Base-by-base conservation (phyloP, 2,329 filamentous ascomycete genomes). In the Cadophora sp. region DNA sequence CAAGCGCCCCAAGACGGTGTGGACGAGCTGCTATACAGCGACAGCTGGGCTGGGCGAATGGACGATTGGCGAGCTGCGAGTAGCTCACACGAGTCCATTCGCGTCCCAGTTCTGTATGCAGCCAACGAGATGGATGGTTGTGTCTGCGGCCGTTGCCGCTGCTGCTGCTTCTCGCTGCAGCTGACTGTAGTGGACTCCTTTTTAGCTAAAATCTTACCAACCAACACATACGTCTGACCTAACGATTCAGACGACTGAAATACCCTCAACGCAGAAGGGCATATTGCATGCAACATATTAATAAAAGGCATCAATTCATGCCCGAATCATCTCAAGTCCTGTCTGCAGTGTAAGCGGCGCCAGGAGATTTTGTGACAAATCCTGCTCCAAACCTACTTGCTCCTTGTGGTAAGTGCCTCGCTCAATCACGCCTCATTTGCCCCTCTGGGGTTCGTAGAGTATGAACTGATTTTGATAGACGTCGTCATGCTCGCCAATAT, bases 391-490 rank as follows among this genome's bases (percentile, higher is more conserved):
- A 27, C 48, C 33, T 62, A 4, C 20, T 8, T 27, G n/a, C 48
- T 48, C 55, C 30, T 53, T 51, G 30, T 36, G 43, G 55, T 39
- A 65, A 43, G 43, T 59, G 62, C 55, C 36, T 36, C 43, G 39
- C 18, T 50, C 56, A 59, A 59, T 59, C 62, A 65, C 18, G 48
- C 36, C 58, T 39, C 53, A 33, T 47, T 59, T 59, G 39, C 45
- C 24, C 33, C 55, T 24, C 55, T 58, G 27, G 55, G 14, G 33
- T 43, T 45, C 18, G 39, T 59, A 13, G 53, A 39, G 20, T 51
- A 53, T 65, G 53, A 59, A 48, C 55, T 65, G 62, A 65, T 39
- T 65, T 50, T 50, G 55, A 65, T 41, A 39, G 55, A 59, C 36
- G 45, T 58, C 36, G 53, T 58, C 53, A 43, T 58, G 53, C 53